Percentiles rank a stretch among this genome's conserved stretches.
These are phyloP conservation scores for Ephemerocybe angulata DNA, from an alignment of 768 basidiomycete genomes.

Conservation along the genomic window DNA sequence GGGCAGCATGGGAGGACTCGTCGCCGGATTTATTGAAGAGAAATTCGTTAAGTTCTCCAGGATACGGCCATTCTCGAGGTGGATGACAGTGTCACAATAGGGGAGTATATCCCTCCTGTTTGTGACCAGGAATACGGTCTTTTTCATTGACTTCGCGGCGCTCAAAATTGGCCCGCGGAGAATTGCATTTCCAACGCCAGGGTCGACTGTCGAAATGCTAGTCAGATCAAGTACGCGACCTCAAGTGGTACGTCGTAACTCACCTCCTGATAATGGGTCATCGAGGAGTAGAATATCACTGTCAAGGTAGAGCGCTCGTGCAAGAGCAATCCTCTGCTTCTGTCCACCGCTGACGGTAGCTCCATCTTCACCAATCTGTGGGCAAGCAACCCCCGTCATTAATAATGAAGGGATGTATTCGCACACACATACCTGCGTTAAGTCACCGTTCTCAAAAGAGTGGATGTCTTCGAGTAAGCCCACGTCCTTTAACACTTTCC, in stretches of 20 bases:
- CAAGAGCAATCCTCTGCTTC: constrained; percentile 66
- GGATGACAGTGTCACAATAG: constrained; percentile 75
- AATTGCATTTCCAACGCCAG: constrained; percentile 66
- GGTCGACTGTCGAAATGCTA: constrained; percentile 46
- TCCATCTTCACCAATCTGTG: constrained; percentile 67
- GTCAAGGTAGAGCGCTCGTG: constrained; percentile 62
- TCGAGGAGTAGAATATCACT: constrained; percentile 61
- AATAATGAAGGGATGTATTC: neutral
- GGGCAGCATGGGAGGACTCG: too few relatives aligned
- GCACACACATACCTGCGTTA: constrained; percentile 52
- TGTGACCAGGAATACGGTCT: constrained; percentile 80
- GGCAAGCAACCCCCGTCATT: neutral
- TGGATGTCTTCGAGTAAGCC: constrained; percentile 63
- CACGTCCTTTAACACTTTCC: constrained; percentile 55
- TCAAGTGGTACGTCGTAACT: too few relatives aligned
- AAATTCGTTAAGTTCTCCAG: too few relatives aligned
- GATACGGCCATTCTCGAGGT: constrained; percentile 65
- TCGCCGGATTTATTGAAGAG: too few relatives aligned
- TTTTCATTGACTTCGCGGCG: constrained; percentile 36
- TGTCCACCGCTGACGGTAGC: constrained; percentile 65
- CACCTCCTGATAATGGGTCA: constrained; percentile 62
- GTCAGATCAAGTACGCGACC: too few relatives aligned
- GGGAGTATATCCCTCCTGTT: constrained; percentile 84
- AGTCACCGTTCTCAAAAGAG: constrained; percentile 62
- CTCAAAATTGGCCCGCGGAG: constrained; percentile 57